Evolutionary conservation across 1,139 yeast genomes (phyloP).

Genomic region (Yamadazyma aaseri): DNA sequence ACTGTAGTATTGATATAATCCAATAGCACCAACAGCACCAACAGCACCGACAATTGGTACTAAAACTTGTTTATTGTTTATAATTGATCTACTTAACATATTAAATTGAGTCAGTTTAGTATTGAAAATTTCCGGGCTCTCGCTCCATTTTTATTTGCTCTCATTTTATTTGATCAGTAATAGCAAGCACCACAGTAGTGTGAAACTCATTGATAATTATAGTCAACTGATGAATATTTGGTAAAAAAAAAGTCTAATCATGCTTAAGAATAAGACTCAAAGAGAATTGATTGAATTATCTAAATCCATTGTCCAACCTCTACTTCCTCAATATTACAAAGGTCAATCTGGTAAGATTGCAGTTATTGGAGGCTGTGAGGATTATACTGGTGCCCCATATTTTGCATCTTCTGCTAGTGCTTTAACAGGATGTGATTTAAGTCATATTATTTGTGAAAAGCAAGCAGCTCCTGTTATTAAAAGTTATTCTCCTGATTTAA

Average conservation of each 20-base stretch:
- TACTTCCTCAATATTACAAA: slow-evolving; percentile 70
- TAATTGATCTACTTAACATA: slow-evolving; percentile 11
- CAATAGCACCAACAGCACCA: slow-evolving; percentile 49
- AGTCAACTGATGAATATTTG: slow-evolving; percentile 1
- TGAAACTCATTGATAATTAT: neutral
- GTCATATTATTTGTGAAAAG: slow-evolving; percentile 81
- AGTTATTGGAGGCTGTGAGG: slow-evolving; percentile 92
- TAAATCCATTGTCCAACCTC: slow-evolving; percentile 69
- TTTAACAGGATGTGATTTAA: slow-evolving; percentile 81
- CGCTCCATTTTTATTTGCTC: slow-evolving; percentile 1
- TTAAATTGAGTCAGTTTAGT: neutral
- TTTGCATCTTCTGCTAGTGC: slow-evolving; percentile 87
- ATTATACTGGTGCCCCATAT: slow-evolving; percentile 95
- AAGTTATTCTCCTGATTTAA: slow-evolving; percentile 84
- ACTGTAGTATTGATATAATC: slow-evolving; percentile 48
- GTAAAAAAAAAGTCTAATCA: slow-evolving; percentile 10
- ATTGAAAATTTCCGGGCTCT: slow-evolving; percentile 1
- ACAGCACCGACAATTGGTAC: slow-evolving; percentile 10
- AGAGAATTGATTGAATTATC: slow-evolving; percentile 50
- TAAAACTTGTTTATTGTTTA: slow-evolving; percentile 8
- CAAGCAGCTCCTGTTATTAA: slow-evolving; percentile 81
- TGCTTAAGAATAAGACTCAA: slow-evolving; percentile 35
- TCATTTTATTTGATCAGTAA: neutral
- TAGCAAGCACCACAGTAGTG: slow-evolving; percentile 3
- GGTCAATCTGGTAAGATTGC: slow-evolving; percentile 92